Evolutionary conservation across 805 yeast genomes (phyloP), one percentile per base, ranked within the genome.

Genomic region (Zygosaccharomyces rouxii): DNA sequence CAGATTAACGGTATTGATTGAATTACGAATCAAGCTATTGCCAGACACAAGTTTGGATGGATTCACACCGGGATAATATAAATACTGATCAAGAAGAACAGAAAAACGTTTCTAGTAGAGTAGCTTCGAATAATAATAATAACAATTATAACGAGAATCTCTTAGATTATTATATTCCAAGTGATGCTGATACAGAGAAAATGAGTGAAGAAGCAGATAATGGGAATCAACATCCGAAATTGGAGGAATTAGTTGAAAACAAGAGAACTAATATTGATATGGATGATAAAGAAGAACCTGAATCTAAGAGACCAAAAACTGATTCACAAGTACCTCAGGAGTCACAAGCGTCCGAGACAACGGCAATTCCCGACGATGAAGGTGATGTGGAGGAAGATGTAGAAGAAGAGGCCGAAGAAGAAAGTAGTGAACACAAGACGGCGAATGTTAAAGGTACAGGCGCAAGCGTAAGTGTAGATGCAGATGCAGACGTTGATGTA

Each of bases 171-270:
- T 63, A 59, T 46, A 53, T 64, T 26, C 60, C 68, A 10, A 84
- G 94, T 13, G 97, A 89, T 67, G 96, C 94, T 14, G 97, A 89
- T 63, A 89, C 97, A 0, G 97, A 89, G 62, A 84, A 80, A 57
- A 80, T 89, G 87, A 92, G 81, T 38, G 62, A 68, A 53, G 63
- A 69, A 16, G 19, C 19, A 16, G 37, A 33, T 10, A 50, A 56
- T 49, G 1, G 49, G 51, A 47, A 29, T 41, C 35, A 29, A 25
- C 44, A 41, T 41, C 44, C 44, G 21, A 41, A 29, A 11, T 35
- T 38, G 31, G 35, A 23, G 21, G 59, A 50, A 46, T 57, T 54
- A 33, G 58, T 55, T 38, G 68, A 51, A 16, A 57, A 54, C 16
- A 55, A 53, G 21, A 55, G 49, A 38, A 42, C 49, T 39, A 33